Evolutionary conservation across 2,329 filamentous ascomycete species (phyloP).

Genomic region (Trichoderma asperellum): DNA sequence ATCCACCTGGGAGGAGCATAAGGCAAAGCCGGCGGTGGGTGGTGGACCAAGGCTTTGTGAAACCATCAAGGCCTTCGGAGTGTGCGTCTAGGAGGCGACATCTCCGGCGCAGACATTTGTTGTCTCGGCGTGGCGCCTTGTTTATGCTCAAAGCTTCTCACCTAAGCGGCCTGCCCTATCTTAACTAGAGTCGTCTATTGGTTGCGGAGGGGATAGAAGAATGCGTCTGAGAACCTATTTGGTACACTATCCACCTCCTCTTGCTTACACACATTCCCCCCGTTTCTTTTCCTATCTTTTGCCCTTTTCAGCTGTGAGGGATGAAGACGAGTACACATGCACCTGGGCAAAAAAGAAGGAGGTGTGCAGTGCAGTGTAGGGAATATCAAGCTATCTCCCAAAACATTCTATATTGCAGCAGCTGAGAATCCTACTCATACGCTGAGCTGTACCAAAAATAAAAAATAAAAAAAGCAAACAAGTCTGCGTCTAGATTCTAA

Average conservation of each 20-base stretch:
- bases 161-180: not conserved
- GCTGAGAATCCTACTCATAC: slow-evolving; percentile 23
- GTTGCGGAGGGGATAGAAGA: not conserved
- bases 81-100: not conserved
- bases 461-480: slow-evolving; percentile 22
- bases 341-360: not conserved
- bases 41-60: not conserved
- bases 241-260: not conserved
- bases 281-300: not conserved
- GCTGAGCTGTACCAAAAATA: not conserved
- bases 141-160: slow-evolving; percentile 8
- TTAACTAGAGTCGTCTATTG: not conserved
- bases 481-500: slow-evolving; percentile 28
- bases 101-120: not conserved
- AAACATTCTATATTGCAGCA: slow-evolving; percentile 26
- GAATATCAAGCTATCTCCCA: not conserved
- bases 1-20: not conserved
- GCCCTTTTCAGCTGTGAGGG: not conserved
- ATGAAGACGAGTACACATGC: not conserved
- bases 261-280: not conserved
- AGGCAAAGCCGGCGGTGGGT: not conserved
- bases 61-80: not conserved
- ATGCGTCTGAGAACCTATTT: not conserved
- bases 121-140: not conserved
- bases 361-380: not conserved